Percentiles rank a stretch among this genome's conserved stretches.
Conservation (phyloP, 2,329 filamentous ascomycete genomes). For the Amylocarpus encephaloides region DNA sequence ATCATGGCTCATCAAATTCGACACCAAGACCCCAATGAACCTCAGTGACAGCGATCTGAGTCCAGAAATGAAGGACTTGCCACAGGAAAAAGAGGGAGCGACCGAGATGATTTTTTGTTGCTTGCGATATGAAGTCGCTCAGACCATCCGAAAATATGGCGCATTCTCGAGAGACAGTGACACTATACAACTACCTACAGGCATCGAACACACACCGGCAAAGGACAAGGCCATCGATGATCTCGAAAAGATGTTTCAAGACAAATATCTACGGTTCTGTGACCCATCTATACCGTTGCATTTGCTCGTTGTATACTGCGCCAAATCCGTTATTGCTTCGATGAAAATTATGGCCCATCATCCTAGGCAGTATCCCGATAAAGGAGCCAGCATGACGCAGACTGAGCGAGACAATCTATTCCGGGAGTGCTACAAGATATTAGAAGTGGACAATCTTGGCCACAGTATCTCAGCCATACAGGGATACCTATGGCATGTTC, state of each 20-base stretch:
- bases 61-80: constrained; percentile 37
- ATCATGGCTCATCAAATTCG: constrained; percentile 35
- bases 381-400: constrained; percentile 28
- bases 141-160: constrained; percentile 16
- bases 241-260: constrained; percentile 32
- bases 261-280: constrained; percentile 37
- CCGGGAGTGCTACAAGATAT: constrained; percentile 32
- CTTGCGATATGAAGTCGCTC: constrained; percentile 33
- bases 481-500: constrained; percentile 32
- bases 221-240: constrained; percentile 29
- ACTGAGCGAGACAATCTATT: constrained; percentile 32
- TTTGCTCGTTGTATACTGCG: constrained; percentile 24
- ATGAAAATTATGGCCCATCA: constrained; percentile 32
- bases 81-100: constrained; percentile 36
- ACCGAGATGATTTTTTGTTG: constrained; percentile 43
- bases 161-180: constrained; percentile 1
- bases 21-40: constrained; percentile 46
- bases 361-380: constrained; percentile 27
- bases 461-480: constrained; percentile 26
- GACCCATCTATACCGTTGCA: constrained; percentile 38
- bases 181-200: not conserved
- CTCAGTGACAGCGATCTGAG: constrained; percentile 48
- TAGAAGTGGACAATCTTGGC: constrained; percentile 31
- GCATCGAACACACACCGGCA: constrained; percentile 9
- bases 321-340: constrained; percentile 26